phyloP scores from a whole-genome alignment of 2,329 filamentous ascomycete genomes.

The Colletotrichum filicis region DNA sequence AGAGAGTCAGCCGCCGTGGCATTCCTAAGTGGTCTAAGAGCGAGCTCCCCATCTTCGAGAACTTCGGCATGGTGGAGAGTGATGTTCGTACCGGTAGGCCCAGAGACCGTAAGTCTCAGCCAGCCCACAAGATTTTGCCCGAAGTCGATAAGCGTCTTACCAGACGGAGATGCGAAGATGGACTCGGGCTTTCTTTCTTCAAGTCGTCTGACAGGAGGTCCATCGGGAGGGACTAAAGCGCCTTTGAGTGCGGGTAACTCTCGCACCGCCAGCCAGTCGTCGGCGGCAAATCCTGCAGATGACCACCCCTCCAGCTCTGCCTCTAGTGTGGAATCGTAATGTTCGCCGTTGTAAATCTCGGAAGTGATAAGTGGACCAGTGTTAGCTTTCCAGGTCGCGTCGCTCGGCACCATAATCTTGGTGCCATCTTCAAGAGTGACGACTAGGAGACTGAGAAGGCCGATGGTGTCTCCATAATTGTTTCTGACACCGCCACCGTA shows the following conservation, averaged over 20 bases:
- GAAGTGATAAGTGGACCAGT: slow-evolving; percentile 47
- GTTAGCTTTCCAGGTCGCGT: slow-evolving; percentile 50
- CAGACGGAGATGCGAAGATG: slow-evolving; percentile 48
- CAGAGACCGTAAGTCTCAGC: slow-evolving; percentile 51
- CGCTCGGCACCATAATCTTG: slow-evolving; percentile 44
- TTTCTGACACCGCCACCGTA: slow-evolving; percentile 42
- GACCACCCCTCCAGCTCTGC: slow-evolving; percentile 44
- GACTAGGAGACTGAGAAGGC: slow-evolving; percentile 51
- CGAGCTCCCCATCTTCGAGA: slow-evolving; percentile 59
- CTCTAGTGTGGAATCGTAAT: slow-evolving; percentile 53
- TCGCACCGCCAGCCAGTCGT: slow-evolving; percentile 44
- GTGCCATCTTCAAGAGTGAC: slow-evolving; percentile 46
- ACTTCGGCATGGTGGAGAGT: slow-evolving; percentile 65
- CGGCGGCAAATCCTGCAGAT: slow-evolving; percentile 39
- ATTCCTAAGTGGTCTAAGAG: slow-evolving; percentile 51
- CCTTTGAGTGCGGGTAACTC: slow-evolving; percentile 43
- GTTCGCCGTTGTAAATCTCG: slow-evolving; percentile 65
- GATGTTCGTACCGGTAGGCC: slow-evolving; percentile 51
- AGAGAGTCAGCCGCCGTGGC: slow-evolving; percentile 55
- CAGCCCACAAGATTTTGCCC: slow-evolving; percentile 68
- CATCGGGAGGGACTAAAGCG: slow-evolving; percentile 52
- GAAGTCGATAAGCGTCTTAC: slow-evolving; percentile 63
- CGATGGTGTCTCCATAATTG: slow-evolving; percentile 53
- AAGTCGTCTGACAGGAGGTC: slow-evolving; percentile 54
- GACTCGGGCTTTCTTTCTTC: slow-evolving; percentile 43